Evolutionary conservation across 352 stramenopile species (phyloP), one percentile per base, ranked within the genome.

Genomic region (Globisporangium nagaii): DNA sequence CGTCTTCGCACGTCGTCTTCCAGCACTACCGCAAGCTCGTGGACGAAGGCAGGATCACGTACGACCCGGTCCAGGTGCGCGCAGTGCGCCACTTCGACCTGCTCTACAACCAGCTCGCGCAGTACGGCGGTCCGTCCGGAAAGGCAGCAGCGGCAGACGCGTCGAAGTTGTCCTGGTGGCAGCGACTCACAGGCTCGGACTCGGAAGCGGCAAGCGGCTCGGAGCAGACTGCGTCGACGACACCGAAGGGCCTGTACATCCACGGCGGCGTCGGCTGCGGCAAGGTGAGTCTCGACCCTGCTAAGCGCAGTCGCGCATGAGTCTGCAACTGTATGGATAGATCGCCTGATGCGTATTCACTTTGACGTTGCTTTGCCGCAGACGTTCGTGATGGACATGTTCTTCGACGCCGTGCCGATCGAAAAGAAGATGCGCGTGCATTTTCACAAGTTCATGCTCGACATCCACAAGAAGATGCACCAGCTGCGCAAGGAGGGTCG

Each of bases 381-480:
- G 73, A 98, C 91, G 13, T 97, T 98, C 61, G 73, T 99, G 6
- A 98, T 99, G 95, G 94, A 99, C 73, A 81, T 97, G 62, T 98
- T 99, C 60, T 98, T 91, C 62, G 68, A 95, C 52, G 59, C 75
- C 17, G 69, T 90, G n/a, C 81, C 81, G 0, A 65, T 90, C 1
- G 41, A 83, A 42, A 60, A 65, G 27, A 98, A 98, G 58, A 71
- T 83, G 55, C 81, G 95, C 25, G 87, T 98, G 42, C 96, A 99
- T 62, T 99, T 99, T 73, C 96, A 99, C 77, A 86, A 94, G 52
- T 99, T 99, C 65, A 98, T 99, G 84, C 78, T 97, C 28, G 86
- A 98, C 40, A 88, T 99, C 30, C 96, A 99, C 71, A 73, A 87
- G 64, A 75, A 88, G 39, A 98, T 99, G 68, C 95, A 99, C 75